phyloP scores from a whole-genome alignment of 805 yeast genomes.

The Wickerhamomyces bovis region DNA sequence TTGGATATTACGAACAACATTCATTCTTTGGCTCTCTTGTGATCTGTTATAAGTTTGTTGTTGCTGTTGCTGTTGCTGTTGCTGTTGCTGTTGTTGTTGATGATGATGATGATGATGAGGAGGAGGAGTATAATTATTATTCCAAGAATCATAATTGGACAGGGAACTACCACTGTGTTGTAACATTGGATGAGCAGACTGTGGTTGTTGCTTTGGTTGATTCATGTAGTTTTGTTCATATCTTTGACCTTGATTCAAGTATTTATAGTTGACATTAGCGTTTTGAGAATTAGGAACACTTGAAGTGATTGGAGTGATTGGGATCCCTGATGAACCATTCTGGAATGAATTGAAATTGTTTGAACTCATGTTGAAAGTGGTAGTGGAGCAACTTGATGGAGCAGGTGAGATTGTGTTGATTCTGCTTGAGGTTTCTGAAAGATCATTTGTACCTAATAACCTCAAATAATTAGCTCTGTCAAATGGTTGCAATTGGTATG shows the following conservation, averaged over 20 bases:
- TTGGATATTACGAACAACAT: background rate
- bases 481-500: background rate
- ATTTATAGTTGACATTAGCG: background rate
- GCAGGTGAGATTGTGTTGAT: constrained; percentile 8
- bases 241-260: background rate
- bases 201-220: background rate
- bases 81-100: background rate
- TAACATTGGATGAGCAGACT: background rate
- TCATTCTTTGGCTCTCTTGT: background rate
- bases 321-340: background rate
- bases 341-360: background rate
- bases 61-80: background rate
- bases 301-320: background rate
- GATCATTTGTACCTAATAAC: constrained; percentile 4
- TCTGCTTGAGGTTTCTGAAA: background rate
- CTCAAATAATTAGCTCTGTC: constrained; percentile 4
- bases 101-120: too few species aligned
- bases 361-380: constrained; percentile 27
- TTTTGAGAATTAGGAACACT: constrained; percentile 1
- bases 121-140: too few species aligned
- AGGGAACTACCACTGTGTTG: background rate
- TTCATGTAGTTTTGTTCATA: background rate
- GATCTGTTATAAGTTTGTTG: background rate
- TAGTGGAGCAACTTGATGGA: constrained; percentile 1
- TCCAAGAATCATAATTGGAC: background rate